Percentiles rank a stretch among this genome's conserved stretches.
Evolutionary conservation across 768 basidiomycete genomes (phyloP).

Genomic region (Tulasnella sp.): DNA sequence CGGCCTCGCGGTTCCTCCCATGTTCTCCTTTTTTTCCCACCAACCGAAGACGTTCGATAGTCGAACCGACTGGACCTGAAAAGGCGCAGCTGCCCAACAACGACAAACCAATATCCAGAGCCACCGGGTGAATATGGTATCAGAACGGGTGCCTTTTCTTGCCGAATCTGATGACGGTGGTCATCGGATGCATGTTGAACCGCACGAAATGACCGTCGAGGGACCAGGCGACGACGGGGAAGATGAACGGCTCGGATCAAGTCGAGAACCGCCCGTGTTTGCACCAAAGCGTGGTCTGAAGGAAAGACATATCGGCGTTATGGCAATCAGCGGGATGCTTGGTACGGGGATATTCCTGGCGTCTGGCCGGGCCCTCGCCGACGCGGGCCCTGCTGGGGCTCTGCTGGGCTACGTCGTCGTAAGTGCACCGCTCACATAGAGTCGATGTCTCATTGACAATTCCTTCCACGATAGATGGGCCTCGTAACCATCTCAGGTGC

Average conservation of each 20-base stretch:
- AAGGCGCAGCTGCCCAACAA: neutral
- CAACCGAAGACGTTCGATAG: neutral
- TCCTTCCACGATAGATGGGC: slow-evolving; percentile 24
- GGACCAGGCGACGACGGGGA: neutral
- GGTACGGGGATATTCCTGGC: slow-evolving; percentile 34
- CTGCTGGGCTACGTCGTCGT: slow-evolving; percentile 29
- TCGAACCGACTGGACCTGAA: neutral
- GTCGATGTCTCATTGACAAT: neutral
- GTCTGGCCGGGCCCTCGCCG: slow-evolving; percentile 31
- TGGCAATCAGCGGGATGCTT: slow-evolving; percentile 34
- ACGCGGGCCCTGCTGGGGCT: slow-evolving; percentile 34
- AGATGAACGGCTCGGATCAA: neutral
- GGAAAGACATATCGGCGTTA: slow-evolving; percentile 33
- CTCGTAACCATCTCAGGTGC: slow-evolving; percentile 32
- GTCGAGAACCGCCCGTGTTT: slow-evolving; percentile 12
- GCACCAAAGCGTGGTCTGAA: slow-evolving; percentile 20
- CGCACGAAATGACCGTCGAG: slow-evolving; percentile 3
- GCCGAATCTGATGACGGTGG: neutral
- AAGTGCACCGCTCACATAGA: neutral
- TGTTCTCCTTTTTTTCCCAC: neutral
- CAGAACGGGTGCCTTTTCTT: neutral
- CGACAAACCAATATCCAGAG: neutral
- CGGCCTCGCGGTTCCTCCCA: neutral
- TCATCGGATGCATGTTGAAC: neutral
- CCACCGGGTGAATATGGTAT: neutral